Percentiles rank a stretch among this genome's conserved stretches.
phyloP scores from a whole-genome alignment of 2,329 filamentous ascomycete genomes.

The Colletotrichum euphorbiae region DNA sequence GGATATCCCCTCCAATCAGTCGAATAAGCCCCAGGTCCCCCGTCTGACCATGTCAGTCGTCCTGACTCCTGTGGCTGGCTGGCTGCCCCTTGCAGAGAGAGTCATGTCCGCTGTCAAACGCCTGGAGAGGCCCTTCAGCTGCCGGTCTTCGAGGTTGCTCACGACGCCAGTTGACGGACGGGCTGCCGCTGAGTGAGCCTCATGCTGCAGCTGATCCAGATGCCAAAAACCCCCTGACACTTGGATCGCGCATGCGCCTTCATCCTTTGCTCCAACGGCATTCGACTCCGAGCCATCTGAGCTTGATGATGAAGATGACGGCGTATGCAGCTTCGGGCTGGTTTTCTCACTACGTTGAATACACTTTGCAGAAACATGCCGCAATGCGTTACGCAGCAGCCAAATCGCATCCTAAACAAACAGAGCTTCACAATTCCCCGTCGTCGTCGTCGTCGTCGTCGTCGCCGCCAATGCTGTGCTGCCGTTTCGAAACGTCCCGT shows the following conservation, averaged over 20 bases:
- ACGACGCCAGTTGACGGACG: not conserved
- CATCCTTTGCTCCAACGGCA: constrained; percentile 5
- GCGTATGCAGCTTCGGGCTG: constrained; percentile 1
- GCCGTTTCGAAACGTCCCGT: constrained; percentile 36
- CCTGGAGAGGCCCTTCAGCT: constrained; percentile 27
- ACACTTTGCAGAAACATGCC: constrained; percentile 9
- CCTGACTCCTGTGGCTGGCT: not conserved
- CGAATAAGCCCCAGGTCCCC: not conserved
- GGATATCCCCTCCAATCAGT: constrained; percentile 19
- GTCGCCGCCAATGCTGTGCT: not conserved
- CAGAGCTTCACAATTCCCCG: constrained; percentile 15
- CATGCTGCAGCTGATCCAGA: not conserved
- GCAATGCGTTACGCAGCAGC: not conserved
- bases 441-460: too few relatives aligned
- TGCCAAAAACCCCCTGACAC: constrained; percentile 5
- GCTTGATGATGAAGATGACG: not conserved
- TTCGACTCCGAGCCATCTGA: not conserved
- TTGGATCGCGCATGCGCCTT: constrained; percentile 12
- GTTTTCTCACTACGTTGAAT: not conserved
- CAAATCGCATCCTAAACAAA: constrained; percentile 13
- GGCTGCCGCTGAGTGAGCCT: not conserved
- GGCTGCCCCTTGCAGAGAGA: constrained; percentile 27
- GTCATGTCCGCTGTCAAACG: constrained; percentile 30
- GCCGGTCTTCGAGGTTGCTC: not conserved
- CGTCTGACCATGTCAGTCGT: constrained; percentile 11